Evolutionary conservation across 345 rosid genomes (phyloP), one percentile per base, ranked within the genome.

Genomic region (Aegle marmelos): DNA sequence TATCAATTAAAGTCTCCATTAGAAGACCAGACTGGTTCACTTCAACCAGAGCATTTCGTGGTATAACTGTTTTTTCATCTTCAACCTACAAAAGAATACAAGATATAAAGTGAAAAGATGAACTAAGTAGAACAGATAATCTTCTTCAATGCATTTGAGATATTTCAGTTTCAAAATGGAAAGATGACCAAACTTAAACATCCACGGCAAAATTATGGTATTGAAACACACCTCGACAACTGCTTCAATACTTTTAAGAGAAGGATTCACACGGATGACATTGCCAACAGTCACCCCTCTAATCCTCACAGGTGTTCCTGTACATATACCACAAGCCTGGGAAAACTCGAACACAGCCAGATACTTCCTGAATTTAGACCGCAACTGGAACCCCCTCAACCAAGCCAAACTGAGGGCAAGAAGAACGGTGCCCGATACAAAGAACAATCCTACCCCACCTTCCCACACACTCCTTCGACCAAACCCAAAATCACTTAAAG

Each of bases 11-110:
- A 62, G 99, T 94, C 83, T 97, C 98, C 98, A 94, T 94, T 21
- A 94, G 88, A 80, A 97, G 98, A 81, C 99, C 99, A 56, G 99
- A 97, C 83, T 93, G 99, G 85, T 97, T 97, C 83, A 97, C 97
- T 86, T 97, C 99, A 71, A 97, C 85, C 48, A 88, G 81, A 33
- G 98, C 90, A 86, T 97, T 97, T 80, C 80, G 92, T 10, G 98
- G 99, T 76, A 97, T 93, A 75, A 97, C 80, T 73, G 88, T 91
- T 80, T 97, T 94, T 80, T 97, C 98, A 91, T 97, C 98, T 82
- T 97, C 99, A 74, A 97, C 90, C 99, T 94, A 79, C 57, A 80
- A 80, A 66, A 61, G 17, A 39, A 65, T 66, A 22, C 53, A 28
- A 70, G 1, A 57, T 58, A 66, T 54, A 72, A 34, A 71, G 36